A percentile compares a stretch with the other conserved stretches of the same genome.
phyloP scores from a whole-genome alignment of 2,329 filamentous ascomycete genomes.

The Stenocarpella maydis region DNA sequence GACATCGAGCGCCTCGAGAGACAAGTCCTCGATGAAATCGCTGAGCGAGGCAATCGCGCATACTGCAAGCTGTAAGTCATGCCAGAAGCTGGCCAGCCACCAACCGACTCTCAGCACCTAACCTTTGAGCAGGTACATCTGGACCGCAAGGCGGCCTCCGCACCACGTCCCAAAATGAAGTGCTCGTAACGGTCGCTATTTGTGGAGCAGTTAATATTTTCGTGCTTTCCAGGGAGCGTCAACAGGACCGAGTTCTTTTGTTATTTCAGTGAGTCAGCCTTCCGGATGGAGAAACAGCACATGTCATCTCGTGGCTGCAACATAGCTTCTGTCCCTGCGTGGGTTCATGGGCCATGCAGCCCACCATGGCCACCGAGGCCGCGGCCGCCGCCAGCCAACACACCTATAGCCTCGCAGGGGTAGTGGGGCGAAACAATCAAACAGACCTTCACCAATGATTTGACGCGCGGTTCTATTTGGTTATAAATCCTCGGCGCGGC shows the following conservation, averaged over 20 bases:
- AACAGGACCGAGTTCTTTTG: slow-evolving; percentile 2
- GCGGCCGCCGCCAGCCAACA: slow-evolving; percentile 17
- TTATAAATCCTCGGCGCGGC: slow-evolving; percentile 2
- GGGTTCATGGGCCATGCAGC: slow-evolving; percentile 10
- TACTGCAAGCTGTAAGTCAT: slow-evolving; percentile 79
- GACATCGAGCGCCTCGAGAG: slow-evolving; percentile 70
- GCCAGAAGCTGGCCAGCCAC: background rate
- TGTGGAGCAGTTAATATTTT: background rate
- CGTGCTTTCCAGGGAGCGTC: slow-evolving; percentile 1
- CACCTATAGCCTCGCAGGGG: slow-evolving; percentile 17
- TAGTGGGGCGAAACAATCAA: slow-evolving; percentile 22
- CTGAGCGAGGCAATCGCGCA: slow-evolving; percentile 71
- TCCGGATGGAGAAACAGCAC: background rate
- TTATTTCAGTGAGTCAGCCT: background rate
- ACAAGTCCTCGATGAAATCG: slow-evolving; percentile 73
- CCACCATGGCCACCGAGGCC: slow-evolving; percentile 7
- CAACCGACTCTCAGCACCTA: slow-evolving; percentile 8
- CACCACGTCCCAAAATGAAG: slow-evolving; percentile 9
- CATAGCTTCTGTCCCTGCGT: background rate
- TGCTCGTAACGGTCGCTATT: background rate
- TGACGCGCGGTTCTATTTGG: slow-evolving; percentile 30
- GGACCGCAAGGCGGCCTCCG: slow-evolving; percentile 44
- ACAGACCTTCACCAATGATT: slow-evolving; percentile 18
- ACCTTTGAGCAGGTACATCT: slow-evolving; percentile 44
- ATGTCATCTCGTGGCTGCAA: slow-evolving; percentile 6